These are phyloP conservation scores for Pseudogymnoascus pannorum DNA, from an alignment of 2,329 filamentous ascomycete genomes.

Conservation along the genomic window DNA sequence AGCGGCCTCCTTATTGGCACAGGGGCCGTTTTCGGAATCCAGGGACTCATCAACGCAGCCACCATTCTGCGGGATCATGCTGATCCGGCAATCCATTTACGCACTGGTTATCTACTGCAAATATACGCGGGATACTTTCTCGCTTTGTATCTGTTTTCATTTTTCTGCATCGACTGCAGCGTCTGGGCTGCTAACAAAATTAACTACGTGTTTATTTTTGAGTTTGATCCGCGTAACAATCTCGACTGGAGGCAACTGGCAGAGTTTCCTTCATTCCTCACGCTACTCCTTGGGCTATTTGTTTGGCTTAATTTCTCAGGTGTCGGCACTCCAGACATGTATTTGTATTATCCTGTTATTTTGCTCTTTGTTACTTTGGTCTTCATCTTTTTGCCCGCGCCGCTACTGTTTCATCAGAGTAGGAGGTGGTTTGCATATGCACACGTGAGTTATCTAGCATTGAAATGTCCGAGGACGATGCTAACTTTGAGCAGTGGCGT, in stretches of 20 bases:
- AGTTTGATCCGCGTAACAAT: constrained; percentile 80
- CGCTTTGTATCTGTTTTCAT: constrained; percentile 66
- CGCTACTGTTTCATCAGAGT: constrained; percentile 65
- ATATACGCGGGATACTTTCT: constrained; percentile 92
- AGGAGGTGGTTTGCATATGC: constrained; percentile 83
- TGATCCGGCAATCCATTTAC: constrained; percentile 40
- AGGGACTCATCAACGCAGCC: constrained; percentile 56
- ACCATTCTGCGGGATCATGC: constrained; percentile 43
- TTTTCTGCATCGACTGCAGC: constrained; percentile 82
- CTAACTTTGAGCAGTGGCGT: constrained; percentile 58
- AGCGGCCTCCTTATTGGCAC: constrained; percentile 62
- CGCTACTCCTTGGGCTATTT: constrained; percentile 69
- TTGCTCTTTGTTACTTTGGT: constrained; percentile 61
- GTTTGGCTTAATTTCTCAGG: constrained; percentile 84
- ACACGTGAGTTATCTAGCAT: constrained; percentile 51
- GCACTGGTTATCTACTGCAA: constrained; percentile 69
- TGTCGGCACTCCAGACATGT: constrained; percentile 60
- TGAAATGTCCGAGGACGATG: not conserved
- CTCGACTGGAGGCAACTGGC: constrained; percentile 85
- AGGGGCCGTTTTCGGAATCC: constrained; percentile 57
- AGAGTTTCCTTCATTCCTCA: constrained; percentile 79
- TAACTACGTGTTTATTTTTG: constrained; percentile 95
- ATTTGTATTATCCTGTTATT: constrained; percentile 78
- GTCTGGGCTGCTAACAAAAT: constrained; percentile 80
- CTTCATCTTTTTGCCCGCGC: constrained; percentile 69